Conservation (phyloP, 1,139 yeast genomes). For the Saccharomyces hybrid region DNA sequence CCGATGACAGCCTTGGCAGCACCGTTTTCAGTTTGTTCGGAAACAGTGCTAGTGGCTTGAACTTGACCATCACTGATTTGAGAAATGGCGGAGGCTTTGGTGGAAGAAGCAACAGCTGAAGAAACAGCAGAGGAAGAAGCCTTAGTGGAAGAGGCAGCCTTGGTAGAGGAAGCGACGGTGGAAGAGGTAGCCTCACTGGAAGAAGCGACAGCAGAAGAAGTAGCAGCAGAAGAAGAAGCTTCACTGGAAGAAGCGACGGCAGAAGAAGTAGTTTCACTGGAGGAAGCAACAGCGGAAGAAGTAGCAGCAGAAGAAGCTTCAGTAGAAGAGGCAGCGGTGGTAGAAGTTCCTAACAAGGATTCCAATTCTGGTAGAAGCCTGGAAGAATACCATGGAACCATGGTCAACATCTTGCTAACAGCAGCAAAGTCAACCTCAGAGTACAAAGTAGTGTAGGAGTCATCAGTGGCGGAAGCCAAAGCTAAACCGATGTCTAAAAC, state of each 20-base stretch:
- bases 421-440: conserved; percentile 19
- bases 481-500: conserved; percentile 4
- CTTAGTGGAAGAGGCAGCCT: background rate
- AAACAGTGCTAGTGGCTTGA: conserved; percentile 1
- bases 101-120: background rate
- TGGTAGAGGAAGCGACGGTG: background rate
- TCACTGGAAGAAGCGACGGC: conserved; percentile 7
- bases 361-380: conserved; percentile 24
- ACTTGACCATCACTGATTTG: conserved; percentile 4
- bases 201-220: background rate
- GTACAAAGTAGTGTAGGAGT: conserved; percentile 30
- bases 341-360: conserved; percentile 12
- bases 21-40: conserved; percentile 5
- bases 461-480: conserved; percentile 7
- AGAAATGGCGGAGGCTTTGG: background rate
- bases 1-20: conserved; percentile 6
- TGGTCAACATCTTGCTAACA: conserved; percentile 31
- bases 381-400: conserved; percentile 37
- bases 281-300: background rate
- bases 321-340: conserved; percentile 1
- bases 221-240: conserved; percentile 1
- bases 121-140: background rate
- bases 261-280: conserved; percentile 16
- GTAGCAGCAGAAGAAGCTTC: conserved; percentile 1
- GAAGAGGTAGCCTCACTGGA: conserved; percentile 16